These are phyloP conservation scores for Quercus ilex DNA, from an alignment of 306 rosid species.

Conservation along the genomic window DNA sequence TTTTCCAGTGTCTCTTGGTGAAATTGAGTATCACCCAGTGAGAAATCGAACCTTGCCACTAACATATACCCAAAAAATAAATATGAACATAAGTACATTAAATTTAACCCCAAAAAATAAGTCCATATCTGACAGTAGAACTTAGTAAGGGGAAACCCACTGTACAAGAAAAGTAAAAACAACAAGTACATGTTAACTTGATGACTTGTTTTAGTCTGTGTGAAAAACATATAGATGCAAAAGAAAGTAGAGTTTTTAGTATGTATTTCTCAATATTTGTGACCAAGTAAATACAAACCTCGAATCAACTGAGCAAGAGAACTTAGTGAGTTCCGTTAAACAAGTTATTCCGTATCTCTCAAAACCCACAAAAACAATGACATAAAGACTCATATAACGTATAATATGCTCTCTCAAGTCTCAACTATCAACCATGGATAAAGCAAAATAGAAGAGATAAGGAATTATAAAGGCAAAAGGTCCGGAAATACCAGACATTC, in stretches of 20 bases:
- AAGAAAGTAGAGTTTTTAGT: background rate
- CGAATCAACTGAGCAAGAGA: background rate
- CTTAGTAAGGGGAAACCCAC: background rate
- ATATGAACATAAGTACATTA: background rate
- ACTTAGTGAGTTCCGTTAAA: background rate
- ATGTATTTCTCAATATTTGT: background rate
- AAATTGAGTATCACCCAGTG: slow-evolving; percentile 74
- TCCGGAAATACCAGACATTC: slow-evolving; percentile 76
- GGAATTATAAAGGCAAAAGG: background rate
- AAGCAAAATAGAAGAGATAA: background rate
- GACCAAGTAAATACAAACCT: background rate
- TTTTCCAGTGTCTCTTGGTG: slow-evolving; percentile 87
- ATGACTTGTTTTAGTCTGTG: background rate
- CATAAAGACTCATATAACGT: background rate
- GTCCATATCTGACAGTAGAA: background rate
- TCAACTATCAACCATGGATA: background rate
- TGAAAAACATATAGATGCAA: background rate
- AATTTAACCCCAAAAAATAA: background rate
- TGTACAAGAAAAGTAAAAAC: background rate
- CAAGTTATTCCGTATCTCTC: background rate
- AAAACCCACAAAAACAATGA: background rate
- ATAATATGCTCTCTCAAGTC: background rate
- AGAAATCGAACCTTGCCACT: slow-evolving; percentile 88
- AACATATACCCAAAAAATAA: slow-evolving; percentile 22
- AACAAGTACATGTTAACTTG: background rate